These are phyloP conservation scores for Begonia fuchsioides DNA, from an alignment of 306 rosid genomes.

Conservation along the genomic window DNA sequence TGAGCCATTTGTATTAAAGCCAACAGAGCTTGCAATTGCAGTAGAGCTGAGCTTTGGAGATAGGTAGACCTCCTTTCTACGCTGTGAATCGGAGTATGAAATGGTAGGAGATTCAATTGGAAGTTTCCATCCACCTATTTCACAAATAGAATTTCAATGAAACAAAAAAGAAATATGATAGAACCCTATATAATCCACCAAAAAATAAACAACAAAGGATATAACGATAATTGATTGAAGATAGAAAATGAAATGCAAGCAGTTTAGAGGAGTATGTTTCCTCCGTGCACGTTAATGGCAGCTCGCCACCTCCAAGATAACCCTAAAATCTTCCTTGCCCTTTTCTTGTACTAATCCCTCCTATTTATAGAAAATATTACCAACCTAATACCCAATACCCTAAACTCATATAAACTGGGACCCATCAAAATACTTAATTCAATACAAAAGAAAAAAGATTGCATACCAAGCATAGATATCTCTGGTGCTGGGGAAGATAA, in stretches of 20 bases:
- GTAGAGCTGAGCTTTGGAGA: constrained; percentile 48
- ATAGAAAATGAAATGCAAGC: too few species aligned
- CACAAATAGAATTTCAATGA: constrained; percentile 11
- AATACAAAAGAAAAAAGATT: constrained; percentile 8
- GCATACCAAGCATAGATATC: constrained; percentile 45
- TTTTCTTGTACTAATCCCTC: too few species aligned
- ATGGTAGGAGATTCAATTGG: constrained; percentile 46
- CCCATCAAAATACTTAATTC: constrained; percentile 7
- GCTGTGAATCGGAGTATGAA: constrained; percentile 49
- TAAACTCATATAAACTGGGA: too few species aligned
- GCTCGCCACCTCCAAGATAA: too few species aligned
- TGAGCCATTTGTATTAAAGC: constrained; percentile 53
- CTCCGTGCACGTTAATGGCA: too few species aligned
- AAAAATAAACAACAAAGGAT: too few species aligned
- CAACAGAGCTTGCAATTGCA: constrained; percentile 37
- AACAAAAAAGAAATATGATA: not conserved
- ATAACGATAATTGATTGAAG: too few species aligned
- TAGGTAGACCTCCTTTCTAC: constrained; percentile 47
- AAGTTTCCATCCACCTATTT: constrained; percentile 67
- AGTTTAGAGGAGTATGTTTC: too few species aligned
- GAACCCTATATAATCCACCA: too few species aligned
- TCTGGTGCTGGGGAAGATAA: constrained; percentile 56
- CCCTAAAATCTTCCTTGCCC: too few species aligned
- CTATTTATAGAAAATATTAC: too few species aligned
- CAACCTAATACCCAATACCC: too few species aligned